Conservation (phyloP, 352 stramenopile species). For the Phytophthora foliorum region DNA sequence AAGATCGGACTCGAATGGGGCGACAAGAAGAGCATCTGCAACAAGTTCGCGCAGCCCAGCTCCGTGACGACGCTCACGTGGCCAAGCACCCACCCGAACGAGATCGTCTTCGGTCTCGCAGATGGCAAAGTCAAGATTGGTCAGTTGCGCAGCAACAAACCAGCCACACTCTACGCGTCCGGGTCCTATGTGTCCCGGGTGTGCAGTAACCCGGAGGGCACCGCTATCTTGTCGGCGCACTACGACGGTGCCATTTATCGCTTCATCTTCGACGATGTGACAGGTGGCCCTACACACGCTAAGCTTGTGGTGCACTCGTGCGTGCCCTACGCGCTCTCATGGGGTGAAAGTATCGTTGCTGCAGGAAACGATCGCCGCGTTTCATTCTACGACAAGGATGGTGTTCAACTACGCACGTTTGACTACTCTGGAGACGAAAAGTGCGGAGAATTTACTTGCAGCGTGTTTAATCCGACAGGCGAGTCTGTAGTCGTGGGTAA, state of each 20-base stretch:
- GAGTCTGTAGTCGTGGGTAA: slow-evolving; percentile 94
- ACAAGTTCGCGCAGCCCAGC: slow-evolving; percentile 93
- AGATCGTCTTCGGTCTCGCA: slow-evolving; percentile 95
- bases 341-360: slow-evolving; percentile 92
- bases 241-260: slow-evolving; percentile 94
- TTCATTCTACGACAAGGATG: slow-evolving; percentile 93
- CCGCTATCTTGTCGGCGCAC: slow-evolving; percentile 91
- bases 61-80: slow-evolving; percentile 93
- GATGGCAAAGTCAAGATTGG: slow-evolving; percentile 96
- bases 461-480: slow-evolving; percentile 91
- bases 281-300: slow-evolving; percentile 78
- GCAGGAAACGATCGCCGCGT: slow-evolving; percentile 93
- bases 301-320: slow-evolving; percentile 92
- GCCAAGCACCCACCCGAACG: slow-evolving; percentile 91
- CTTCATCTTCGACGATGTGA: slow-evolving; percentile 93
- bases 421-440: slow-evolving; percentile 91
- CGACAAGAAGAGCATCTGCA: slow-evolving; percentile 97
- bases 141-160: slow-evolving; percentile 94
- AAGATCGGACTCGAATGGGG: slow-evolving; percentile 95
- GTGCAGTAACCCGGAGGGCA: slow-evolving; percentile 90
- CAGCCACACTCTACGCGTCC: slow-evolving; percentile 89
- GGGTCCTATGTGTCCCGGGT: slow-evolving; percentile 88
- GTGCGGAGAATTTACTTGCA: slow-evolving; percentile 84
- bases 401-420: slow-evolving; percentile 86
- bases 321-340: slow-evolving; percentile 92